These are phyloP conservation scores for Colletotrichum liriopes DNA, from an alignment of 2,329 filamentous ascomycete species.

Conservation along the genomic window DNA sequence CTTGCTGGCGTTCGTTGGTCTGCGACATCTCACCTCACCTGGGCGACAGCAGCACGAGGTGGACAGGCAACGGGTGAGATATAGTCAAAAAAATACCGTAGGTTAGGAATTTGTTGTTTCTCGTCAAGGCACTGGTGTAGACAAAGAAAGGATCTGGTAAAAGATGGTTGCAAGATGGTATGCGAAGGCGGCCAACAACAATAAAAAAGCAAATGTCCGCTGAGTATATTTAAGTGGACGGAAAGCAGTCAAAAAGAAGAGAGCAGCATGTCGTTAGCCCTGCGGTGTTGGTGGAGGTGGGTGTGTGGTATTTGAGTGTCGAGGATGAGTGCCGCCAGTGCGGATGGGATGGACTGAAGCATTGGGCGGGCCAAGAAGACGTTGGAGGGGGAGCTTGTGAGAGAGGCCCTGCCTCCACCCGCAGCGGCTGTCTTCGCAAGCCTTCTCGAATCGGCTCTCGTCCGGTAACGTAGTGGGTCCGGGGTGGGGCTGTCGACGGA, in stretches of 20 bases:
- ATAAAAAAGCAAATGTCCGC: neutral
- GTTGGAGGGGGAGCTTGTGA: neutral
- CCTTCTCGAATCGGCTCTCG: slow-evolving; percentile 15
- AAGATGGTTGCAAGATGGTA: neutral
- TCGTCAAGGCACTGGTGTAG: neutral
- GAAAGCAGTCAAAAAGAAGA: neutral
- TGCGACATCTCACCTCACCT: neutral
- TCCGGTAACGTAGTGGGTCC: slow-evolving; percentile 5
- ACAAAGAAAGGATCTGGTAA: neutral
- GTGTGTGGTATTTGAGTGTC: neutral
- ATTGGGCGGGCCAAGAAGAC: neutral
- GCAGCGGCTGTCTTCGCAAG: neutral
- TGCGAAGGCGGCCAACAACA: neutral
- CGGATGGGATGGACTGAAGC: neutral
- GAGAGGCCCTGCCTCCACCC: neutral
- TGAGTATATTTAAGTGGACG: neutral
- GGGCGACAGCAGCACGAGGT: neutral
- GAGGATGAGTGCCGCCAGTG: too few relatives aligned
- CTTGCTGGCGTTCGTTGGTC: neutral
- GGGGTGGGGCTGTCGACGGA: neutral
- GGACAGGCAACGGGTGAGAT: neutral
- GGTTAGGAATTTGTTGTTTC: neutral
- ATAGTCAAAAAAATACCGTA: neutral
- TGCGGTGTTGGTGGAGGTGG: neutral
- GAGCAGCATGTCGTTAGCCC: neutral